Evolutionary conservation across 345 rosid genomes (phyloP), one percentile per base, ranked within the genome.

Genomic region (Salix udensis): DNA sequence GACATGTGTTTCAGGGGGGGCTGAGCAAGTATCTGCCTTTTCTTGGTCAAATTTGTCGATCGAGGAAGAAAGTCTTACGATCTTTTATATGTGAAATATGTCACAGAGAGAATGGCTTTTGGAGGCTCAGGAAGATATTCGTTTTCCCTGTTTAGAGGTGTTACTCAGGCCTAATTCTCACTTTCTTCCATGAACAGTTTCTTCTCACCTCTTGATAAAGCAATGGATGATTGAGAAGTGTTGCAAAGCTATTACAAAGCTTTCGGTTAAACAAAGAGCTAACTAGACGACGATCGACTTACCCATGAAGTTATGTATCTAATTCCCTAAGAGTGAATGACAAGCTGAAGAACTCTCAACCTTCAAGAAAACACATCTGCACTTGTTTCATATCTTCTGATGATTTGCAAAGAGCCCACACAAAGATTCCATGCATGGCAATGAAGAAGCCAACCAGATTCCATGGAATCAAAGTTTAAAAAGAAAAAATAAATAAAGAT

Each of bases 31-130:
- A 11, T 42, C 60, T 53, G 13, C 23, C 6, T 34, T 36, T 30
- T 5, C 15, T 7, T 1, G 24, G 55, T 30, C 7, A 4, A 3
- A 76, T 48, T 53, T 18, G 7, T 62, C 5, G 70, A 74, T 34
- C 13, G 70, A 74, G 46, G 75, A 76, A 58, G 65, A 71, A 42
- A 5, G 24, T 36, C 5, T 31, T 5, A 19, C 18, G 11, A 28
- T 70, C 39, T 52, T 28, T 79, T 78, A 79, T 75, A 16, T 2
- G 11, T 13, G 36, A 50, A 31, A 68, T n/a, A 40, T 70, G 50
- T 39, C 69, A 78, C 70, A 76, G 75, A 21, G 75, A 21, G 80
- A 72, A 87, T 87, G 75, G 77, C 88, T 85, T 85, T 70, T 36
- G 72, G 42, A 70, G 60, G 68, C 23, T 53, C 52, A 62, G 62